These are phyloP conservation scores for Pelargonium nanum DNA, from an alignment of 345 rosid genomes.

Conservation along the genomic window DNA sequence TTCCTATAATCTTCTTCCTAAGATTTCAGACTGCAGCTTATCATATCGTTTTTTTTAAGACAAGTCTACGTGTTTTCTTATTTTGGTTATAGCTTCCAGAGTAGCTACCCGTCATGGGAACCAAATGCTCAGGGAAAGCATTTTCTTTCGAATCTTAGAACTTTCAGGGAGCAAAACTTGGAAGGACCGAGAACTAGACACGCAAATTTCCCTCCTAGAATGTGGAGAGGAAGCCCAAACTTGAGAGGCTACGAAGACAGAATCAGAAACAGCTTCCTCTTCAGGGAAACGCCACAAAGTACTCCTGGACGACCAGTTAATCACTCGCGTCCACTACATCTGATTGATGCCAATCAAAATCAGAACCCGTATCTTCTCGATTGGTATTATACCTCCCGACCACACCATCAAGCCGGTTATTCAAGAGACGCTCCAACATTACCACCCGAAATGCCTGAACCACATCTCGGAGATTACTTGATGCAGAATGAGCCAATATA, in stretches of 20 bases:
- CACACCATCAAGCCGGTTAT: conserved; percentile 21
- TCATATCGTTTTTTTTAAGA: no score
- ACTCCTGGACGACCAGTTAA: conserved; percentile 22
- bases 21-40: no score
- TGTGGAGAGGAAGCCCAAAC: conserved; percentile 38
- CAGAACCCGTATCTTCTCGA: conserved; percentile 81
- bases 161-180: conserved; percentile 69
- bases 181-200: conserved; percentile 38
- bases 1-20: background rate
- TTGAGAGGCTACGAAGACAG: conserved; percentile 33
- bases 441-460: conserved; percentile 21
- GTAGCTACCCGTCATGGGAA: conserved; percentile 84
- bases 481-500: conserved; percentile 19
- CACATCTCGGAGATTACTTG: conserved; percentile 32
- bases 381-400: conserved; percentile 64
- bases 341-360: conserved; percentile 53
- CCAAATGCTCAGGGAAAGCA: conserved; percentile 73
- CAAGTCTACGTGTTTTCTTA: background rate
- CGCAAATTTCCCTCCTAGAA: conserved; percentile 29
- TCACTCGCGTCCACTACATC: conserved; percentile 54
- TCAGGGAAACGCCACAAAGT: conserved; percentile 38
- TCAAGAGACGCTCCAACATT: conserved; percentile 15
- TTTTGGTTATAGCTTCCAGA: conserved; percentile 65
- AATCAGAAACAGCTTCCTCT: conserved; percentile 27
- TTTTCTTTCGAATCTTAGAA: conserved; percentile 56